Percentiles rank a stretch among this genome's conserved stretches.
Evolutionary conservation across 1,284 basidiomycete genomes (phyloP).

Genomic region (Neonothopanus nambi): DNA sequence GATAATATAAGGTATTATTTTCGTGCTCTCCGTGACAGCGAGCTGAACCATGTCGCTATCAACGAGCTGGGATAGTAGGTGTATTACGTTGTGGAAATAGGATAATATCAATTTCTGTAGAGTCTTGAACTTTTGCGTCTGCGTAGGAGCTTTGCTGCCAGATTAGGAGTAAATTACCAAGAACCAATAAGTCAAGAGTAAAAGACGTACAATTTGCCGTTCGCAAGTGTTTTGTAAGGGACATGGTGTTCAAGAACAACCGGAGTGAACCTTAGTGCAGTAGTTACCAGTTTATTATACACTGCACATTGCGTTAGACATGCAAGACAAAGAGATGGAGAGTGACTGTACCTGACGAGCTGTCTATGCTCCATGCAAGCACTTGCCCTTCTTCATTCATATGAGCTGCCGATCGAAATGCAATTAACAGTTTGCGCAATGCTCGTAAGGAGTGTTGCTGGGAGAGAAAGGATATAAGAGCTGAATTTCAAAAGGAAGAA

Average conservation of each 20-base stretch:
- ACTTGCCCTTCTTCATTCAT: slow-evolving; percentile 86
- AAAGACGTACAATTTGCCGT: slow-evolving; percentile 79
- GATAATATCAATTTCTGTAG: slow-evolving; percentile 91
- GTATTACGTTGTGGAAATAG: slow-evolving; percentile 84
- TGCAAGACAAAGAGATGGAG: slow-evolving; percentile 4
- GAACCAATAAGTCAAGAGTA: slow-evolving; percentile 5
- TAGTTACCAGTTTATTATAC: slow-evolving; percentile 91
- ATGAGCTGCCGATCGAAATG: slow-evolving; percentile 86
- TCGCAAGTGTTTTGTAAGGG: slow-evolving; percentile 81
- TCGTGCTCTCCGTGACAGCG: slow-evolving; percentile 80
- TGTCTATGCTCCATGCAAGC: slow-evolving; percentile 82
- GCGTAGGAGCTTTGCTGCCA: slow-evolving; percentile 71
- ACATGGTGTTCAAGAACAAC: slow-evolving; percentile 86
- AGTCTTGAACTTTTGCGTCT: slow-evolving; percentile 73
- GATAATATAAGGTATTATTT: slow-evolving; percentile 84
- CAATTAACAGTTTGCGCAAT: slow-evolving; percentile 82
- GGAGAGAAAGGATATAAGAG: neutral
- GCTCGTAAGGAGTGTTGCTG: slow-evolving; percentile 87
- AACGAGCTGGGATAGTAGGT: slow-evolving; percentile 78
- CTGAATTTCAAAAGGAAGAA: neutral
- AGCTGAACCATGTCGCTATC: slow-evolving; percentile 69
- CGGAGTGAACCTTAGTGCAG: slow-evolving; percentile 89
- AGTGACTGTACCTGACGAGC: slow-evolving; percentile 56
- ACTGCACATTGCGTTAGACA: slow-evolving; percentile 45
- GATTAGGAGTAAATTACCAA: neutral